These are phyloP conservation scores for Paramyrothecium sp. DNA, from an alignment of 2,329 filamentous ascomycete species.

Conservation along the genomic window DNA sequence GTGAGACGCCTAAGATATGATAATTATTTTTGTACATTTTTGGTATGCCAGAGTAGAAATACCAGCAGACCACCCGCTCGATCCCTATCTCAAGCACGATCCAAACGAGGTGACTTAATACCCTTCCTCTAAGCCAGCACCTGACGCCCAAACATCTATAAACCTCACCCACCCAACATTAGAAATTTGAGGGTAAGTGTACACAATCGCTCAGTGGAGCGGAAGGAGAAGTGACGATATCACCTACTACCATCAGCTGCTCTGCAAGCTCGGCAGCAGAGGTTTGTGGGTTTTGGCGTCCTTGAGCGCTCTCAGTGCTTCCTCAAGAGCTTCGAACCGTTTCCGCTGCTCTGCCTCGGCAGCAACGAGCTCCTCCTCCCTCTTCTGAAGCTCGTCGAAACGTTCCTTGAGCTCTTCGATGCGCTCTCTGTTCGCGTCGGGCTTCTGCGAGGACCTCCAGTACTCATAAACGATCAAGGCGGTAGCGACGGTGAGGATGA, in stretches of 20 bases:
- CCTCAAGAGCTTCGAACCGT: constrained; percentile 53
- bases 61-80: no score
- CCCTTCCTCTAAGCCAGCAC: not conserved
- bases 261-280: constrained; percentile 39
- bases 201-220: not conserved
- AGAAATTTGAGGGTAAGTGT: not conserved
- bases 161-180: not conserved
- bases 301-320: constrained; percentile 47
- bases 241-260: not conserved
- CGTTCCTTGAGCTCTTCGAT: constrained; percentile 48
- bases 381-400: constrained; percentile 47
- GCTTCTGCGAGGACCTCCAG: constrained; percentile 57
- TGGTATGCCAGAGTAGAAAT: no score
- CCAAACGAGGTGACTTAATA: not conserved
- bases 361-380: constrained; percentile 48
- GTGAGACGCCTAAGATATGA: no score
- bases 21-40: no score
- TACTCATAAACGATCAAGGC: constrained; percentile 62
- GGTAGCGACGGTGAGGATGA: constrained; percentile 59
- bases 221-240: not conserved
- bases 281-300: constrained; percentile 58
- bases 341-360: constrained; percentile 43
- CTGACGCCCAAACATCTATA: not conserved
- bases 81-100: not conserved
- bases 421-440: constrained; percentile 54